Base-by-base conservation (phyloP, 768 basidiomycete genomes). In the Mycena indigotica region DNA sequence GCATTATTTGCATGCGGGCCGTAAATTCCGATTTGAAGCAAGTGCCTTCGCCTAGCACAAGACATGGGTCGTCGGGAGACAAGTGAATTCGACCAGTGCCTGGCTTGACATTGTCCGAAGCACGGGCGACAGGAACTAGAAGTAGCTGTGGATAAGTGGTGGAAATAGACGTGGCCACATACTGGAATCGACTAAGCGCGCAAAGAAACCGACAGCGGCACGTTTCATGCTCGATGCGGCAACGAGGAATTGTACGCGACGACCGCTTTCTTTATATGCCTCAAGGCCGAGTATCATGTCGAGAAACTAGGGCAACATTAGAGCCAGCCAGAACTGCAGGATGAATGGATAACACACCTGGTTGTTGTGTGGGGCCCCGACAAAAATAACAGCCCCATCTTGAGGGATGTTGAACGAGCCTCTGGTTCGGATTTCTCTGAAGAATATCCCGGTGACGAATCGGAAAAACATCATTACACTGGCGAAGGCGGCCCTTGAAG, bases 371-470 rank as follows among this genome's bases (percentile, higher is more conserved):
- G 95, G 95, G 10, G 92, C 95, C 40, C 83, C 93, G 49, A 93
- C 93, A 71, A 97, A 95, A 62, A 98, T 92, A 53, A 96, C 84
- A 2, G 96, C 91, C 0, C 94, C 96, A 56, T 91, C 83, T 56
- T 81, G 81, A 24, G 96, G 96, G 57, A 98, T 92, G 70, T 97
- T 92, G 82, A 91, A 98, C 29, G 95, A 91, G 50, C 96, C 93
- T 72, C 96, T 80, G 3, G 95, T 92, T 57, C 96, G 83, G 66
- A 98, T 88, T 75, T 98, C 96, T 64, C 96, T 80, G 78, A 98
- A 98, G 81, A 98, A 98, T 65, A 98, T 87, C 74, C 91, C 91
- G 62, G 91, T 93, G 56, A 96, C 82, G 2, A 82, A 77, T 56
- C 89, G 77, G 92, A 91, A 96, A 74, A 96, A 93, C 46, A 90